Conservation (phyloP, 352 stramenopile genomes). For the Elongisporangium anandrum region DNA sequence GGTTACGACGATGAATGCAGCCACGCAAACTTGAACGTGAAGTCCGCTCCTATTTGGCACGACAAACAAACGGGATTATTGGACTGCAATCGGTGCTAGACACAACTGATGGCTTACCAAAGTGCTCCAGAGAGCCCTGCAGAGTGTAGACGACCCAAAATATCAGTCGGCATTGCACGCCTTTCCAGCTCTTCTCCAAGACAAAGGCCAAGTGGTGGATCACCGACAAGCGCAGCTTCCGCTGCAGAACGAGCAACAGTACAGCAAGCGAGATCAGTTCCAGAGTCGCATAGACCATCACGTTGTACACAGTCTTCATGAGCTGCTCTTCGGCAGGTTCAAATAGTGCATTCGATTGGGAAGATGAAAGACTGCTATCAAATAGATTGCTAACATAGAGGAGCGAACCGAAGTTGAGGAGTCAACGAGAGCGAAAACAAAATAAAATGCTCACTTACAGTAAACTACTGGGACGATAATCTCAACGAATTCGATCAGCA, state of each 20-base stretch:
- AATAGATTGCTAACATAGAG: conserved; percentile 14
- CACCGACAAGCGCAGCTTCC: conserved; percentile 18
- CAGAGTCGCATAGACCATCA: conserved; percentile 30
- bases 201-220: conserved; percentile 32
- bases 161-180: conserved; percentile 30
- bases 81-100: no score
- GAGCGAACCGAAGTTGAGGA: no score
- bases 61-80: no score
- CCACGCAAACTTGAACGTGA: conserved; percentile 27
- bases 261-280: conserved; percentile 32
- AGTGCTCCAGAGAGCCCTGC: conserved; percentile 23
- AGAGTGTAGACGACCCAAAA: conserved; percentile 38
- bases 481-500: conserved; percentile 38
- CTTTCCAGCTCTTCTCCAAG: conserved; percentile 19
- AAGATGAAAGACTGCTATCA: conserved; percentile 21
- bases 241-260: conserved; percentile 16
- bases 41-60: conserved; percentile 15
- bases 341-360: conserved; percentile 26
- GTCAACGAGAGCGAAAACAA: no score
- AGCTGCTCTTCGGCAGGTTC: conserved; percentile 14
- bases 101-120: conserved; percentile 11
- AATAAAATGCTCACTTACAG: no score
- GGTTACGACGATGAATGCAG: conserved; percentile 3
- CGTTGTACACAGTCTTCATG: conserved; percentile 11
- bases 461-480: conserved; percentile 38